phyloP scores from a whole-genome alignment of 1,284 basidiomycete genomes.

The Thelephora terrestris region DNA sequence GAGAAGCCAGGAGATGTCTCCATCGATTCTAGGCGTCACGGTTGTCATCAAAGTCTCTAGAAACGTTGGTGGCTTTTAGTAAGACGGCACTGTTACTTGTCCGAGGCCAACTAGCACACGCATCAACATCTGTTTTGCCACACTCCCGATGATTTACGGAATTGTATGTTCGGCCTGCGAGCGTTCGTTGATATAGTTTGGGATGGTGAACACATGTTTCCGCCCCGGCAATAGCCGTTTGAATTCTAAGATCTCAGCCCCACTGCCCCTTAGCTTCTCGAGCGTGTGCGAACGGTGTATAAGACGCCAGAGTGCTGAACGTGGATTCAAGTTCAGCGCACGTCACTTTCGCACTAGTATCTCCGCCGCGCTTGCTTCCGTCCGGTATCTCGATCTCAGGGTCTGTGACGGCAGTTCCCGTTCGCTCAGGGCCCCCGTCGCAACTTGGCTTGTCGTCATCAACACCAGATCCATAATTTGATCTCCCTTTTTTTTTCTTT shows the following conservation, averaged over 20 bases:
- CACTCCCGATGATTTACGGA: slow-evolving; percentile 20
- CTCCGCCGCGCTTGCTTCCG: slow-evolving; percentile 15
- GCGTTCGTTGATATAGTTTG: slow-evolving; percentile 20
- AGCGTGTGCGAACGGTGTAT: slow-evolving; percentile 21
- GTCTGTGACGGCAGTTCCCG: slow-evolving; percentile 20
- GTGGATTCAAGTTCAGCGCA: too few species aligned
- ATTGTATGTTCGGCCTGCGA: slow-evolving; percentile 22
- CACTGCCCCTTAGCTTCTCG: slow-evolving; percentile 17
- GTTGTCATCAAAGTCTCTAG: slow-evolving; percentile 22
- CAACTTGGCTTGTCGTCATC: slow-evolving; percentile 20
- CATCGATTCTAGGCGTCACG: slow-evolving; percentile 21
- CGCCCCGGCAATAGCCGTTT: slow-evolving; percentile 12
- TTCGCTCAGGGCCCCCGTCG: slow-evolving; percentile 22
- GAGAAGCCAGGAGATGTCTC: slow-evolving; percentile 17
- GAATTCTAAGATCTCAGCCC: slow-evolving; percentile 18
- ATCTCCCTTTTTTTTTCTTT: slow-evolving; percentile 11
- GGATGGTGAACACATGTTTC: slow-evolving; percentile 20
- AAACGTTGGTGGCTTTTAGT: too few species aligned
- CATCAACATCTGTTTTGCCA: slow-evolving; percentile 18
- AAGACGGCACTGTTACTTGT: slow-evolving; percentile 22
- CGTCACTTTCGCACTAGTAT: slow-evolving; percentile 15
- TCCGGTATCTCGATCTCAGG: slow-evolving; percentile 23
- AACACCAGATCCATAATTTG: slow-evolving; percentile 18
- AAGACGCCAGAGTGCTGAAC: too few species aligned
- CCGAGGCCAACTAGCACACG: slow-evolving; percentile 16